These are phyloP conservation scores for Nidularia pulvinata DNA, from an alignment of 768 basidiomycete species.

Conservation along the genomic window DNA sequence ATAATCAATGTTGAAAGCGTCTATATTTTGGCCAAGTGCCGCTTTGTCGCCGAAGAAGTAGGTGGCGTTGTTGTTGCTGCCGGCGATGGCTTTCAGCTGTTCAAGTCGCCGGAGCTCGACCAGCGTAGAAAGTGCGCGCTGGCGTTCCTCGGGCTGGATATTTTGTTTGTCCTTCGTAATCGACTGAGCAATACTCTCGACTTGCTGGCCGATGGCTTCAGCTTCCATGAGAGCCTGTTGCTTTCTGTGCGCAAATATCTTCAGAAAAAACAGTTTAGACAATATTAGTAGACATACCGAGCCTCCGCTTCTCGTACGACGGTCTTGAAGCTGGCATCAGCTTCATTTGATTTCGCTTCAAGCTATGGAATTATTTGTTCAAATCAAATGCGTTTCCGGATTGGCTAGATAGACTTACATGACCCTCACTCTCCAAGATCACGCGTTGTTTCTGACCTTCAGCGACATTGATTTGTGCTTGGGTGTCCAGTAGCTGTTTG, in stretches of 20 bases:
- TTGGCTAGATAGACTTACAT: constrained; percentile 21
- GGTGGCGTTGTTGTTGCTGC: constrained; percentile 47
- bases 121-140: constrained; percentile 36
- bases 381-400: neutral
- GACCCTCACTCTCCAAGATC: constrained; percentile 55
- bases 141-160: constrained; percentile 28
- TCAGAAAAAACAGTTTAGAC: neutral
- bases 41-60: constrained; percentile 55
- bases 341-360: constrained; percentile 50
- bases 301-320: constrained; percentile 53
- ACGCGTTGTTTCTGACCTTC: constrained; percentile 58
- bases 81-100: constrained; percentile 51
- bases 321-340: constrained; percentile 51
- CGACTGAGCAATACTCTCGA: constrained; percentile 41
- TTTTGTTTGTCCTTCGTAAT: constrained; percentile 27
- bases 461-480: constrained; percentile 57
- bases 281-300: constrained; percentile 16
- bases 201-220: constrained; percentile 44
- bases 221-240: constrained; percentile 46
- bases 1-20: constrained; percentile 48
- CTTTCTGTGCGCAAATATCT: constrained; percentile 7
- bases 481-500: constrained; percentile 56
- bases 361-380: constrained; percentile 19
- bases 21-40: constrained; percentile 26
- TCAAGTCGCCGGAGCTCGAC: constrained; percentile 50